phyloP scores from a whole-genome alignment of 2,329 filamentous ascomycete species.

The Penicillium concentricum region DNA sequence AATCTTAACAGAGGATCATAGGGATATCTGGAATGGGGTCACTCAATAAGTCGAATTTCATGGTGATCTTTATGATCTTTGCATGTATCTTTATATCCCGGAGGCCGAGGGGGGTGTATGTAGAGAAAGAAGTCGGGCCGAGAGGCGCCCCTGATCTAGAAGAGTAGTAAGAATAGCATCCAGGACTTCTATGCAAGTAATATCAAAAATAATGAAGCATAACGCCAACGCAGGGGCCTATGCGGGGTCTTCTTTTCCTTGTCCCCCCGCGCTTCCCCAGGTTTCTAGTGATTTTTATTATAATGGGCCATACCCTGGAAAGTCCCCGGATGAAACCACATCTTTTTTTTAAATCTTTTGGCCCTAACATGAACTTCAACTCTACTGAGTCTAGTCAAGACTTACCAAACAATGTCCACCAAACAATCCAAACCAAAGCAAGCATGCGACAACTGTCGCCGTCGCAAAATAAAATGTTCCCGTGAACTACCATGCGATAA shows the following conservation, averaged over 20 bases:
- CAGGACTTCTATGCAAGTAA: background rate
- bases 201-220: background rate
- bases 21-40: background rate
- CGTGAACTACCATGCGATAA: slow-evolving; percentile 44
- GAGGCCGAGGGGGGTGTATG: background rate
- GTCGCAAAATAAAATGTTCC: slow-evolving; percentile 45
- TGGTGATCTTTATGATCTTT: background rate
- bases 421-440: slow-evolving; percentile 33
- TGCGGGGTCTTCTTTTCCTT: slow-evolving; percentile 13
- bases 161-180: background rate
- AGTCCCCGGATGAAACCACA: background rate
- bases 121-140: background rate
- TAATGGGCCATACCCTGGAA: background rate
- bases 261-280: slow-evolving; percentile 20
- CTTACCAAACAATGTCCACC: slow-evolving; percentile 13
- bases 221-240: slow-evolving; percentile 9
- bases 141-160: background rate
- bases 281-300: slow-evolving; percentile 1
- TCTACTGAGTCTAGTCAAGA: background rate
- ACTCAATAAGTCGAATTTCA: background rate
- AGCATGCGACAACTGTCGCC: slow-evolving; percentile 44
- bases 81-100: background rate
- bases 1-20: background rate
- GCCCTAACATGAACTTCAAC: background rate
- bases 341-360: background rate